These are phyloP conservation scores for Gloeopeniophorella convolvens DNA, from an alignment of 768 basidiomycete genomes.

Conservation along the genomic window DNA sequence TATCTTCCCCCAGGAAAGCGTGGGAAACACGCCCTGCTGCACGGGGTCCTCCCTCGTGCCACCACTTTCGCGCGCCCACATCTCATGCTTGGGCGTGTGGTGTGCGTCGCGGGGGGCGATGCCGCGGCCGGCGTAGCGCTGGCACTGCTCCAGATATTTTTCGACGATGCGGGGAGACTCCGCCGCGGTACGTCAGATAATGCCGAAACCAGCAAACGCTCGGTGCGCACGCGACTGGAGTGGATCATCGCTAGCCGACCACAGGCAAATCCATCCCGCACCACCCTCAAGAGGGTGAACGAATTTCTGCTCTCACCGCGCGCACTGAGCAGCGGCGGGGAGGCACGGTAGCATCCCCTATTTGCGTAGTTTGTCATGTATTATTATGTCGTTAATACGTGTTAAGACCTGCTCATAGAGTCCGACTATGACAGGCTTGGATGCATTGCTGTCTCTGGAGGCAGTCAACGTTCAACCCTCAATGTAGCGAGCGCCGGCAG, in stretches of 20 bases:
- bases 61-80: conserved; percentile 39
- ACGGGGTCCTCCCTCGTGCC: conserved; percentile 41
- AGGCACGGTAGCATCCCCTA: too few relatives aligned
- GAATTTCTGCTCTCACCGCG: conserved; percentile 52
- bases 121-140: conserved; percentile 57
- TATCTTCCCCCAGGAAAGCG: conserved; percentile 41
- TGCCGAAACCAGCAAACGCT: conserved; percentile 42
- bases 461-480: too few relatives aligned
- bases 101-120: conserved; percentile 56
- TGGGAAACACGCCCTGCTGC: conserved; percentile 45
- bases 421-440: too few relatives aligned
- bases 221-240: conserved; percentile 69
- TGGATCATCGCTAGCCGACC: conserved; percentile 79
- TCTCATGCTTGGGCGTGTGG: conserved; percentile 35
- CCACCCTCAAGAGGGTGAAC: conserved; percentile 74
- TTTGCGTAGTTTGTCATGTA: too few relatives aligned
- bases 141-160: conserved; percentile 50
- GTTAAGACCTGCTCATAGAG: too few relatives aligned
- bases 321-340: neutral
- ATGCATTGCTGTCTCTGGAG: too few relatives aligned
- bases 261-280: conserved; percentile 75
- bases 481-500: too few relatives aligned
- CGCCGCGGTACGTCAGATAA: neutral
- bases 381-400: too few relatives aligned
- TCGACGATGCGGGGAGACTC: conserved; percentile 43